Evolutionary conservation across 805 yeast species (phyloP), one percentile per base, ranked within the genome.

Genomic region (Metschnikowia rubicola): DNA sequence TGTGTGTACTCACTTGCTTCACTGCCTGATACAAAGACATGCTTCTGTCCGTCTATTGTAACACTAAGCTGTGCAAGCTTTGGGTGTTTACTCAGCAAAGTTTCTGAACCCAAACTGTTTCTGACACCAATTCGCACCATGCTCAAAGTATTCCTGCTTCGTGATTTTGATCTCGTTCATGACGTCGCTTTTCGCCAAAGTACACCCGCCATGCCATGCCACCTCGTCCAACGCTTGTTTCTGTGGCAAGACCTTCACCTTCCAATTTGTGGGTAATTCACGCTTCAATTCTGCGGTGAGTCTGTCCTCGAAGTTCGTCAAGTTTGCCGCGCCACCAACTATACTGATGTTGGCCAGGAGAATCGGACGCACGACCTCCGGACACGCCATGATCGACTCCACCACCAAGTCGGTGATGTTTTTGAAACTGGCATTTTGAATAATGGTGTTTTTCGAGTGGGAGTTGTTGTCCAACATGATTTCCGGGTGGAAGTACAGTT

Each of bases 401-500:
- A 84, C 78, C 2, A 88, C 77, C 17, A 95, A 65, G 11, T 97
- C 97, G 0, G 92, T 82, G 55, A 90, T 84, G 46, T 72, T 77
- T 54, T 83, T 78, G 30, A 92, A 71, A 11, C 88, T 89, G 1
- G 74, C 63, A 32, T 62, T 56, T 45, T 72, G 75, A 7, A 72
- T 52, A 29, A 68, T 58, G 11, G 63, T 41, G 45, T 56, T 62
- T 19, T 54, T 61, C 2, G 69, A 62, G 32, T 65, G 50, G 3
- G 57, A 34, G 48, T 63, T 64, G 46, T 65, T 64, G 50, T 71
- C 75, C 50, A 72, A 65, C 46, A 71, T 51, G 46, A 88, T 82
- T 50, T 83, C 87, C 0, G 99, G 99, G 56, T 85, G 90, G 64
- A 88, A 91, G 32, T 87, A 71, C 1, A 88, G 73, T 61, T 94